Conservation (phyloP, 2,329 filamentous ascomycete species). For the Nannizzia gypsea region DNA sequence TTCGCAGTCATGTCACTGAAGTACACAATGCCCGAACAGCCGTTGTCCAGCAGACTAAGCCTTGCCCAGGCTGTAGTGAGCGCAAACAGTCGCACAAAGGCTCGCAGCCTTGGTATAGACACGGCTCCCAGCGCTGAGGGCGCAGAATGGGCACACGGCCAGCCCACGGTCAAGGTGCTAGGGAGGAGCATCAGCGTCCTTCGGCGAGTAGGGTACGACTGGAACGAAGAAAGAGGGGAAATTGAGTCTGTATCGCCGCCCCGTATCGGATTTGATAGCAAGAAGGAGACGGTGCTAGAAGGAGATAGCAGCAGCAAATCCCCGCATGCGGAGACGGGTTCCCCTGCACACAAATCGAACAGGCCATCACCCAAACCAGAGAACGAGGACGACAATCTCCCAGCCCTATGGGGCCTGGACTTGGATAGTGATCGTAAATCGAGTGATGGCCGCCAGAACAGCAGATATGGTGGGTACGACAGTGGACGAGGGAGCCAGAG, state of each 20-base stretch:
- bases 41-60: slow-evolving; percentile 69
- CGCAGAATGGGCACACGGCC: slow-evolving; percentile 61
- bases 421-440: slow-evolving; percentile 42
- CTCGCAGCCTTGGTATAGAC: slow-evolving; percentile 61
- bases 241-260: neutral
- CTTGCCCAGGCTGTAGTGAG: slow-evolving; percentile 75
- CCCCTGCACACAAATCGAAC: neutral
- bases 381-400: slow-evolving; percentile 18
- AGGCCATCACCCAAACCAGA: slow-evolving; percentile 10
- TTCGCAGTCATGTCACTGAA: slow-evolving; percentile 64
- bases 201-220: slow-evolving; percentile 64
- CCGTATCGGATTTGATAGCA: neutral
- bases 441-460: slow-evolving; percentile 18
- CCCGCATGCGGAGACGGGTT: slow-evolving; percentile 7
- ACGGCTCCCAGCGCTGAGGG: slow-evolving; percentile 53
- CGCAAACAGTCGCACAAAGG: slow-evolving; percentile 66
- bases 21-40: slow-evolving; percentile 76
- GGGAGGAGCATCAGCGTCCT: slow-evolving; percentile 63
- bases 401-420: slow-evolving; percentile 48
- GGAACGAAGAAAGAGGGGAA: slow-evolving; percentile 27
- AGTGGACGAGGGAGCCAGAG: neutral
- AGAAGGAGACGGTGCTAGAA: neutral
- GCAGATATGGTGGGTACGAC: neutral
- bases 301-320: slow-evolving; percentile 9
- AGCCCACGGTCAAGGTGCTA: slow-evolving; percentile 61